Evolutionary conservation across 176 grass and related monocot species (phyloP).

Genomic region (Avena eriantha): DNA sequence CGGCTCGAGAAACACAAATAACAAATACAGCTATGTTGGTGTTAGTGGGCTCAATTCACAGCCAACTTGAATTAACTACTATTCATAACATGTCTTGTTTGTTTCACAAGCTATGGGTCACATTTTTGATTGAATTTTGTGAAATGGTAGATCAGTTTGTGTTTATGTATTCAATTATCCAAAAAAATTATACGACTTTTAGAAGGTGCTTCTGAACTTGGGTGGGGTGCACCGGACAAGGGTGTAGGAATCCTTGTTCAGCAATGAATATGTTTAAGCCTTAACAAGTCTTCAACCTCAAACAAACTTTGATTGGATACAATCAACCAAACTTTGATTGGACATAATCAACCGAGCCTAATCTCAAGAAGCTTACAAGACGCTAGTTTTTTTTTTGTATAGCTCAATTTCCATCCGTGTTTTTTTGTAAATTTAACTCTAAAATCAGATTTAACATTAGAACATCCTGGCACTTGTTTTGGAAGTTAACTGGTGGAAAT

Average conservation of each 20-base stretch:
- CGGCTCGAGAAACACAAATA: not conserved
- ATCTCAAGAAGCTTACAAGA: not conserved
- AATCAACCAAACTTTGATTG: not conserved
- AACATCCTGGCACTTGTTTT: not conserved
- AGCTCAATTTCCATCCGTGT: not conserved
- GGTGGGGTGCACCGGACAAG: not conserved
- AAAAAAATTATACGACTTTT: not conserved
- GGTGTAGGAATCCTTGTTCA: not conserved
- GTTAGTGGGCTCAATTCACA: not conserved
- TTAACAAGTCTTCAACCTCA: not conserved
- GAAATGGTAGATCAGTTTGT: not conserved
- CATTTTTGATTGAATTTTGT: not conserved
- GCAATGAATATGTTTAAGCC: not conserved
- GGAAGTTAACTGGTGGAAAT: not conserved
- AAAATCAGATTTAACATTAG: not conserved
- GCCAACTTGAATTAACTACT: not conserved
- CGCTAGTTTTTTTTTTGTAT: not conserved
- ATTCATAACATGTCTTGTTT: not conserved
- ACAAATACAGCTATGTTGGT: not conserved
- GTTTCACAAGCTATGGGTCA: not conserved
- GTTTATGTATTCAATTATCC: not conserved
- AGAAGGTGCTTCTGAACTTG: not conserved
- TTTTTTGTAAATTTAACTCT: not conserved
- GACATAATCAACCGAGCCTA: not conserved
- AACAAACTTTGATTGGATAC: not conserved